phyloP scores from a whole-genome alignment of 768 basidiomycete species.

The Plicaturopsis crispa region DNA sequence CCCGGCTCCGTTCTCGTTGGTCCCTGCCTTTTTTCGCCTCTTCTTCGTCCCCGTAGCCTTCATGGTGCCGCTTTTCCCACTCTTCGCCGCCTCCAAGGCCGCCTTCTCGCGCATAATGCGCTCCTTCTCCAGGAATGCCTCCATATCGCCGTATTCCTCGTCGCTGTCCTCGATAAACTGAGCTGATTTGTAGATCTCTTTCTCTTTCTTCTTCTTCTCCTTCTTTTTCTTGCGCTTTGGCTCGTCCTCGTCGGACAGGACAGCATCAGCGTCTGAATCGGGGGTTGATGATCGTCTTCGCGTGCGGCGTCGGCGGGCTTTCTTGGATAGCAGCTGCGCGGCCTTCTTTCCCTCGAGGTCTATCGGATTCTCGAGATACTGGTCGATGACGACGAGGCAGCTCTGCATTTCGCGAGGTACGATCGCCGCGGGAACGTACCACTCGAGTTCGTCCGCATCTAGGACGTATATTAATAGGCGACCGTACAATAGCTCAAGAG shows the following conservation, averaged over 20 bases:
- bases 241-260: constrained; percentile 28
- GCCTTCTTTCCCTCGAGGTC: constrained; percentile 75
- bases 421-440: constrained; percentile 76
- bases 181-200: constrained; percentile 76
- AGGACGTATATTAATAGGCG: constrained; percentile 6
- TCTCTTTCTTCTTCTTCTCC: constrained; percentile 56
- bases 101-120: constrained; percentile 48
- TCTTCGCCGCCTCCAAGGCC: constrained; percentile 35
- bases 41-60: constrained; percentile 44
- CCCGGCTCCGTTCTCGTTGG: constrained; percentile 39
- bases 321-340: constrained; percentile 62
- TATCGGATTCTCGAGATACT: constrained; percentile 77
- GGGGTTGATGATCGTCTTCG: constrained; percentile 43
- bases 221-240: constrained; percentile 27
- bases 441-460: constrained; percentile 73
- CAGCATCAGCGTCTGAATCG: constrained; percentile 34
- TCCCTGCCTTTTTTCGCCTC: constrained; percentile 41
- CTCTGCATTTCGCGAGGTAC: constrained; percentile 60
- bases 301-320: constrained; percentile 39
- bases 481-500: constrained; percentile 4
- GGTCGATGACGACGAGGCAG: constrained; percentile 68
- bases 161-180: constrained; percentile 93
- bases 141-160: constrained; percentile 72
- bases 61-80: constrained; percentile 33
- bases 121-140: constrained; percentile 77